Percentiles rank a stretch among this genome's conserved stretches.
These are phyloP conservation scores for Cudoniella acicularis DNA, from an alignment of 495 filamentous ascomycete species.

Conservation along the genomic window DNA sequence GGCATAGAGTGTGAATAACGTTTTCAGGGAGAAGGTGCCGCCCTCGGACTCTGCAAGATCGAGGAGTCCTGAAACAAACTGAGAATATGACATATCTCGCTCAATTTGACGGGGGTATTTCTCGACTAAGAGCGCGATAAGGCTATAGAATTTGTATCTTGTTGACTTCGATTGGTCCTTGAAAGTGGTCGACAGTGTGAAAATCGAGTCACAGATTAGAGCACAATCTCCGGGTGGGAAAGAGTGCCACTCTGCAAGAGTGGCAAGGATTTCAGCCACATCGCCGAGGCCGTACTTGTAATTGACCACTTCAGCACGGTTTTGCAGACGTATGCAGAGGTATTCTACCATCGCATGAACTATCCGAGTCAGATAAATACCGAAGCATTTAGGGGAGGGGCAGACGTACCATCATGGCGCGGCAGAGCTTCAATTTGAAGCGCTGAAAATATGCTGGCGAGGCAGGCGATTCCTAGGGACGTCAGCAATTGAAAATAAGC, in stretches of 20 bases:
- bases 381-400: not conserved
- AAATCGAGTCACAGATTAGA: slow-evolving; percentile 8
- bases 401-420: slow-evolving; percentile 10
- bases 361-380: slow-evolving; percentile 7
- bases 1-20: slow-evolving; percentile 43
- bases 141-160: slow-evolving; percentile 42
- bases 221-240: slow-evolving; percentile 12
- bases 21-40: slow-evolving; percentile 43
- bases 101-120: slow-evolving; percentile 2
- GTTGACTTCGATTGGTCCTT: slow-evolving; percentile 39
- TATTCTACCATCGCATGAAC: slow-evolving; percentile 16
- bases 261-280: not conserved
- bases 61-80: slow-evolving; percentile 13
- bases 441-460: not conserved
- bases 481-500: not conserved
- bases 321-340: slow-evolving; percentile 14
- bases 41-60: slow-evolving; percentile 33
- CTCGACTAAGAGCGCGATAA: slow-evolving; percentile 38
- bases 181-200: slow-evolving; percentile 30
- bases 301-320: slow-evolving; percentile 7
- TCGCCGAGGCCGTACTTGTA: not conserved
- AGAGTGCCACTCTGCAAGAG: slow-evolving; percentile 1
- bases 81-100: slow-evolving; percentile 2
- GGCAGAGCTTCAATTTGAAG: not conserved
- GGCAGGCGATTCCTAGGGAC: not conserved